Base-by-base conservation (phyloP, 192 early-diverging fungal genomes). In the Oehlia diaphana region DNA sequence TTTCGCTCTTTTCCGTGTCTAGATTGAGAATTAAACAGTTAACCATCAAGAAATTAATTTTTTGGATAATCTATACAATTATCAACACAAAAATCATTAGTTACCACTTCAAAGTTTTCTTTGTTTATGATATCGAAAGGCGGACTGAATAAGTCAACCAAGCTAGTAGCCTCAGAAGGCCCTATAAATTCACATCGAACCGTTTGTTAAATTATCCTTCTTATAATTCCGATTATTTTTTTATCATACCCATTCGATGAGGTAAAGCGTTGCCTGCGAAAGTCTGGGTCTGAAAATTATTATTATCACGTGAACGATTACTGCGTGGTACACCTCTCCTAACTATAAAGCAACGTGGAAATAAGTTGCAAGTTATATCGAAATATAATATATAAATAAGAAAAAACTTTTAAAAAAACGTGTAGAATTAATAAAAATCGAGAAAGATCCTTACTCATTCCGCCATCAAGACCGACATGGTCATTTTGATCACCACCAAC, bases 71-170 rank as follows among this genome's bases (percentile, higher is more conserved):
- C n/a, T 33, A 68, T 75, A 10, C 3, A 35, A 44, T 9, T 37
- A 8, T 13, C 12, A 23, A 9, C 23, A 9, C 21, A 23, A 50
- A 21, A 28, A n/a, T 42, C 9, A 19, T 37, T 16, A 66, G 80
- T 63, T 79, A 90, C 92, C 73, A 87, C 84, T 50, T 95, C 92
- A 83, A 95, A 92, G 63, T 85, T 82, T 14, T 92, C 94, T 68
- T 80, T 78, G 70, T 89, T 91, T 91, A 99, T 98, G 77, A 99
- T 93, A 58, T 95, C 95, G 37, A 91, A 88, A 0, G 97, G 97
- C 5, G 95, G 93, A 50, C 92, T 88, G 83, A 95, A 99, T 68
- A 98, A 82, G 69, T 95, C 91, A 2, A 93, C 92, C 61, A 95
- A 80, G 35, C 91, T 85, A 28, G 83, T 62, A 42, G 13, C 14